Conservation (phyloP, 306 rosid genomes). For the Bauhinia variegata region DNA sequence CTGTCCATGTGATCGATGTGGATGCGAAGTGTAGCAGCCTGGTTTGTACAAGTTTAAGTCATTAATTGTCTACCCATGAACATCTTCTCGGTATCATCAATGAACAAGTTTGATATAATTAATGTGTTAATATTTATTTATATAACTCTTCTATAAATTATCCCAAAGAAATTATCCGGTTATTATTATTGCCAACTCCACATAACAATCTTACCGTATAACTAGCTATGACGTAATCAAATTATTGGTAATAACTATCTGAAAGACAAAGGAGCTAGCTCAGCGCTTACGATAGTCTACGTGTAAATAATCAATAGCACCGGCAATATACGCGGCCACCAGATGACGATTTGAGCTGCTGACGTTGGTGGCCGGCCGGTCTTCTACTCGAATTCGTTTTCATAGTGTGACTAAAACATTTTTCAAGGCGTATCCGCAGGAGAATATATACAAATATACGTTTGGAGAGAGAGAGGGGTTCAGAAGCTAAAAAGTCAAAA, state of each 20-base stretch:
- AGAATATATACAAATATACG: too few species aligned
- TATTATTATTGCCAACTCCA: too few species aligned
- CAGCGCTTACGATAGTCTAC: conserved; percentile 30
- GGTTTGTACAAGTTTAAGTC: conserved; percentile 36
- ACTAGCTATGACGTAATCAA: too few species aligned
- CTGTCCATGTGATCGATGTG: conserved; percentile 55
- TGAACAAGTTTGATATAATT: too few species aligned
- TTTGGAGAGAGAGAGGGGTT: conserved; percentile 26
- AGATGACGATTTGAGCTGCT: conserved; percentile 41
- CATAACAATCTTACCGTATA: too few species aligned
- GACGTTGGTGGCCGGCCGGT: conserved; percentile 46
- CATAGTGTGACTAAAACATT: conserved; percentile 16
- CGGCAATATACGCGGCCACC: conserved; percentile 48
- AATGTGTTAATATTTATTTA: conserved; percentile 22
- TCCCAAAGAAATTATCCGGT: neutral
- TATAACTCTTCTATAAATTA: neutral
- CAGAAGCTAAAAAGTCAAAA: conserved; percentile 28
- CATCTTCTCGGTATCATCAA: conserved; percentile 27
- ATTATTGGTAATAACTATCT: neutral
- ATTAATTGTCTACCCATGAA: conserved; percentile 22
- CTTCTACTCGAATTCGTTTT: conserved; percentile 35
- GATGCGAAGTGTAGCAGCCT: conserved; percentile 56
- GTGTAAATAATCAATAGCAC: too few species aligned
- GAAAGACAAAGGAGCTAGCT: conserved; percentile 12
- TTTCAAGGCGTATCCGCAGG: conserved; percentile 31